A percentile compares a stretch with the other conserved stretches of the same genome.
Evolutionary conservation across 83 land plant genomes (phyloP).

Genomic region (Diphasiastrum complanatum): DNA sequence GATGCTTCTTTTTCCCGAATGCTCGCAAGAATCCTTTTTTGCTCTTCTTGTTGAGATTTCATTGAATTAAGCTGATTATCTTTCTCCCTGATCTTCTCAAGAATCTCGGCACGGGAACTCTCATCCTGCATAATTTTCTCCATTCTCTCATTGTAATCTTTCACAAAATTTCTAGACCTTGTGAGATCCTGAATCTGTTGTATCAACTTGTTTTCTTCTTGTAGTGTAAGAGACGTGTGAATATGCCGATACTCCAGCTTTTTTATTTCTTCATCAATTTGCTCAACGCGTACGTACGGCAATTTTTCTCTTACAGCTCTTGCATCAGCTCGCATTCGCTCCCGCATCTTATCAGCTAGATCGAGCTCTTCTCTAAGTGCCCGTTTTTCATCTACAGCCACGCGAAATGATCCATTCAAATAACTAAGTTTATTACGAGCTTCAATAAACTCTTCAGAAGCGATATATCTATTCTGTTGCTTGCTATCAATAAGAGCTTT

Average conservation of each 20-base stretch:
- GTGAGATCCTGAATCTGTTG: constrained; percentile 30
- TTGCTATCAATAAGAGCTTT: constrained; percentile 25
- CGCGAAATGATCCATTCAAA: constrained; percentile 17
- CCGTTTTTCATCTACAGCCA: constrained; percentile 25
- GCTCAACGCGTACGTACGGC: constrained; percentile 34
- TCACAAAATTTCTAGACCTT: constrained; percentile 36
- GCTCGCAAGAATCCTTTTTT: constrained; percentile 18
- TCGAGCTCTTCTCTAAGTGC: constrained; percentile 24
- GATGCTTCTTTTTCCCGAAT: constrained; percentile 32
- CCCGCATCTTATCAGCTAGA: constrained; percentile 19
- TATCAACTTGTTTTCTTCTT: constrained; percentile 36
- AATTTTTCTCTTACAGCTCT: constrained; percentile 26
- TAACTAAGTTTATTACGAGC: constrained; percentile 24
- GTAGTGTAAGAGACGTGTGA: constrained; percentile 33
- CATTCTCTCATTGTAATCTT: constrained; percentile 20
- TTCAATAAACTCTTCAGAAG: constrained; percentile 30
- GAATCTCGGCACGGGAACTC: constrained; percentile 11
- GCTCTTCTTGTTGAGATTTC: constrained; percentile 31
- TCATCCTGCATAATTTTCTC: constrained; percentile 29
- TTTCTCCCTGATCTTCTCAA: constrained; percentile 33
- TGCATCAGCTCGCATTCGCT: constrained; percentile 26
- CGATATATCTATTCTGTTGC: constrained; percentile 20
- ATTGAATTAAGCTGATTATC: constrained; percentile 28
- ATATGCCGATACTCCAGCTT: constrained; percentile 29
- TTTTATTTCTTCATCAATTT: constrained; percentile 41